Conservation (phyloP, 345 rosid genomes). For the Combretum micranthum region DNA sequence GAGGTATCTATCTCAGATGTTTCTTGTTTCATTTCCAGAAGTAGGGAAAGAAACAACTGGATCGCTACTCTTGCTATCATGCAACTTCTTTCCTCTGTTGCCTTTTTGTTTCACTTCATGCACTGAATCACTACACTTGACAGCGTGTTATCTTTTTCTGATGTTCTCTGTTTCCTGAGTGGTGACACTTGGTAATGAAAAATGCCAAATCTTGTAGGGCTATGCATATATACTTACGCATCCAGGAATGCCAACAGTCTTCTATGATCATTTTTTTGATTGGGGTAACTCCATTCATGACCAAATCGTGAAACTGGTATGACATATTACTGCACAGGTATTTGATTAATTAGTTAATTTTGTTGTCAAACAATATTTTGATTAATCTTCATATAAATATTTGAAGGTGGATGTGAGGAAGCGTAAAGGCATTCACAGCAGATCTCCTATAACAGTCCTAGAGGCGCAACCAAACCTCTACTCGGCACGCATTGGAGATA, state of each 20-base stretch:
- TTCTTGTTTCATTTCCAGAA: too few relatives aligned
- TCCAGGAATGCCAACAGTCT: conserved; percentile 83
- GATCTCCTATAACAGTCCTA: conserved; percentile 50
- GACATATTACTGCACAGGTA: background rate
- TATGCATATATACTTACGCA: conserved; percentile 87
- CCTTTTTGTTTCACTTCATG: background rate
- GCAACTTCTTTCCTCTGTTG: too few relatives aligned
- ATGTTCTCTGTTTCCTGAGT: background rate
- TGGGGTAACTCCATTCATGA: conserved; percentile 65
- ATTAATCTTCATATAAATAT: background rate
- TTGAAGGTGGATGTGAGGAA: conserved; percentile 57
- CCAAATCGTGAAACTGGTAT: conserved; percentile 76
- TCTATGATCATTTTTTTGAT: conserved; percentile 78
- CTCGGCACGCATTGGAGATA: conserved; percentile 70
- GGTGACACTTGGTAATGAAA: background rate
- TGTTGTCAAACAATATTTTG: background rate
- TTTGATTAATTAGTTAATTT: too few relatives aligned
- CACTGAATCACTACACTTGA: background rate
- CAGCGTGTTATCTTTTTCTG: background rate
- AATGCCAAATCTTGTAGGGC: conserved; percentile 38
- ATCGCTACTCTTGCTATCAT: too few relatives aligned
- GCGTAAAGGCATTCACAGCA: conserved; percentile 56
- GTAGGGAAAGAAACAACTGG: too few relatives aligned
- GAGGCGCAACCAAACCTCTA: conserved; percentile 71
- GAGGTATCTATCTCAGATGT: too few relatives aligned